Conservation (phyloP, 768 basidiomycete genomes). For the Cystofilobasidium bisporidii region DNA sequence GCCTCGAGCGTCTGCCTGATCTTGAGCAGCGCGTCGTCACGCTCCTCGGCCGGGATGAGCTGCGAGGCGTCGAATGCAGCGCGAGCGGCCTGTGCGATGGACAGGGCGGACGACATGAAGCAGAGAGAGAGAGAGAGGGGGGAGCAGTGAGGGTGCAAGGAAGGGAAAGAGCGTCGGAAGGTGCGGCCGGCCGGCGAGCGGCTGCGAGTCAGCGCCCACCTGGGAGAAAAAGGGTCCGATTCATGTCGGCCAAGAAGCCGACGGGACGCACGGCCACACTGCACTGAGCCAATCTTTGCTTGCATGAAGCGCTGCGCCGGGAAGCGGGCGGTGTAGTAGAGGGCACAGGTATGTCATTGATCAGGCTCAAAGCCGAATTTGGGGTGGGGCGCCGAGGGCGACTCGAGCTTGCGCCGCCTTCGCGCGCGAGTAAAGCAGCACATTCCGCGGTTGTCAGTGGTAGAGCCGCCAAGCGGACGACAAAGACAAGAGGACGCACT, state of each 20-base stretch:
- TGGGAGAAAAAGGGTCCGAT: no score
- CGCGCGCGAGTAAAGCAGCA: no score
- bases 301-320: no score
- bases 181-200: no score
- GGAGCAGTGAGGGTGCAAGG: not conserved
- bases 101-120: constrained; percentile 10
- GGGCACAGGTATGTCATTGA: not conserved
- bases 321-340: no score
- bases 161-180: not conserved
- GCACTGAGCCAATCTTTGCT: no score
- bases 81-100: constrained; percentile 70
- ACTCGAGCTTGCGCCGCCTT: constrained; percentile 8
- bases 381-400: constrained; percentile 11
- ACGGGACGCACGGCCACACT: no score
- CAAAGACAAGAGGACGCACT: constrained; percentile 43
- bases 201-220: no score
- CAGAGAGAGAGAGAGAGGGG: not conserved
- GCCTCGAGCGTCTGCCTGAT: constrained; percentile 59
- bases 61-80: constrained; percentile 79
- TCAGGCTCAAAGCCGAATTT: not conserved
- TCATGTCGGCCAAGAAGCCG: no score
- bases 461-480: no score
- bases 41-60: constrained; percentile 57
- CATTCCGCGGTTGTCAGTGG: no score
- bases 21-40: constrained; percentile 59